Evolutionary conservation across 305 asterid genomes (phyloP).

Genomic region (Fraxinus paxiana): DNA sequence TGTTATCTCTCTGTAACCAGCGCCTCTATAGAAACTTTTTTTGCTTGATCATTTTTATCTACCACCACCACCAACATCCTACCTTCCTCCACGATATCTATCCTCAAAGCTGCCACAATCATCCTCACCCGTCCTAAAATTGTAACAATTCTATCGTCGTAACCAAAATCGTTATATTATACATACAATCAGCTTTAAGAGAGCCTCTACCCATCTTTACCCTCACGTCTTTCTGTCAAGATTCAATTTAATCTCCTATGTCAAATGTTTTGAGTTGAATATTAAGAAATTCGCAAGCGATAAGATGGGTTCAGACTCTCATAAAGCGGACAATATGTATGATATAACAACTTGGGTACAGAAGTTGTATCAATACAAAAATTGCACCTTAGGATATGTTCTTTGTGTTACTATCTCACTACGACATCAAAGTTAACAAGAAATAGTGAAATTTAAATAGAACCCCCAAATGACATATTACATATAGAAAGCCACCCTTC

Average conservation of each 20-base stretch:
- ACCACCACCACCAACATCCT: slow-evolving; percentile 22
- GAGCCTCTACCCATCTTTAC: not conserved
- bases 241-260: not conserved
- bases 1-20: not conserved
- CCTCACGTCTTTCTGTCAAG: not conserved
- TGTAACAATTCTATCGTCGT: not conserved
- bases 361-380: not conserved
- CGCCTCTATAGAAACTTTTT: slow-evolving; percentile 82
- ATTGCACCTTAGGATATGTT: slow-evolving; percentile 40
- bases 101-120: slow-evolving; percentile 20
- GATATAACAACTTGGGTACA: not conserved
- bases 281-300: not conserved
- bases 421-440: slow-evolving; percentile 46
- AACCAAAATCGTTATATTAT: not conserved
- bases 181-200: not conserved
- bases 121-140: slow-evolving; percentile 26
- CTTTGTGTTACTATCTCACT: slow-evolving; percentile 52
- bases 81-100: not conserved
- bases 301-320: not conserved
- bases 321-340: not conserved
- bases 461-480: slow-evolving; percentile 13
- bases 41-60: slow-evolving; percentile 59
- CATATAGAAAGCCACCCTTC: slow-evolving; percentile 38
- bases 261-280: not conserved
- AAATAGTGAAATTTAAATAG: slow-evolving; percentile 32